Conservation (phyloP, 2,329 filamentous ascomycete species). For the Penicillium janthinellum region DNA sequence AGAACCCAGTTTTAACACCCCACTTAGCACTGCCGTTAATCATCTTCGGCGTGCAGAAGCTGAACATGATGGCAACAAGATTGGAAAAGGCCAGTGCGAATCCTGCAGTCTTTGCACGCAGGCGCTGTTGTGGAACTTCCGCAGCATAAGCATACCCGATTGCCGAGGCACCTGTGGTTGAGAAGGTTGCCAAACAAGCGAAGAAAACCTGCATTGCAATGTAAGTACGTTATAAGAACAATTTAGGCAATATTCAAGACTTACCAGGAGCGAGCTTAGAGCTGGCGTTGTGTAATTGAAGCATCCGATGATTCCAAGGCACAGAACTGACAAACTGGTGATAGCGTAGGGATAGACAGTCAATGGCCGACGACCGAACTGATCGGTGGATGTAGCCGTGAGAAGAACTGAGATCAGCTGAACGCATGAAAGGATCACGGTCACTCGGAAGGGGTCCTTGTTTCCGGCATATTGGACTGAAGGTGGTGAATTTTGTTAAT, state of each 20-base stretch:
- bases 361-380: slow-evolving; percentile 41
- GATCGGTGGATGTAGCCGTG: slow-evolving; percentile 40
- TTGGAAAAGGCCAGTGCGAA: slow-evolving; percentile 47
- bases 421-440: slow-evolving; percentile 45
- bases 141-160: slow-evolving; percentile 49
- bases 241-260: not conserved
- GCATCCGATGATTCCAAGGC: slow-evolving; percentile 45
- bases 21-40: slow-evolving; percentile 48
- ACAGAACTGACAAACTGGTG: slow-evolving; percentile 40
- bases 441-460: slow-evolving; percentile 47
- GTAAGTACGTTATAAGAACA: not conserved
- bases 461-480: slow-evolving; percentile 46
- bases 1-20: slow-evolving; percentile 51
- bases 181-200: slow-evolving; percentile 46
- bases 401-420: slow-evolving; percentile 48
- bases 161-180: slow-evolving; percentile 46
- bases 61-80: slow-evolving; percentile 48
- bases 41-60: slow-evolving; percentile 50
- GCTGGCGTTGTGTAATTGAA: slow-evolving; percentile 41
- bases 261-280: slow-evolving; percentile 42
- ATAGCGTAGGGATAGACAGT: slow-evolving; percentile 46
- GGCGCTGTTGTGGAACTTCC: slow-evolving; percentile 45
- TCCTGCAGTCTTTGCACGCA: slow-evolving; percentile 44
- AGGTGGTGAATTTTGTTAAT: not conserved
- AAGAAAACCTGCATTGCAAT: slow-evolving; percentile 42